These are phyloP conservation scores for Phoma sp. DNA, from an alignment of 2,329 filamentous ascomycete genomes.

Conservation along the genomic window DNA sequence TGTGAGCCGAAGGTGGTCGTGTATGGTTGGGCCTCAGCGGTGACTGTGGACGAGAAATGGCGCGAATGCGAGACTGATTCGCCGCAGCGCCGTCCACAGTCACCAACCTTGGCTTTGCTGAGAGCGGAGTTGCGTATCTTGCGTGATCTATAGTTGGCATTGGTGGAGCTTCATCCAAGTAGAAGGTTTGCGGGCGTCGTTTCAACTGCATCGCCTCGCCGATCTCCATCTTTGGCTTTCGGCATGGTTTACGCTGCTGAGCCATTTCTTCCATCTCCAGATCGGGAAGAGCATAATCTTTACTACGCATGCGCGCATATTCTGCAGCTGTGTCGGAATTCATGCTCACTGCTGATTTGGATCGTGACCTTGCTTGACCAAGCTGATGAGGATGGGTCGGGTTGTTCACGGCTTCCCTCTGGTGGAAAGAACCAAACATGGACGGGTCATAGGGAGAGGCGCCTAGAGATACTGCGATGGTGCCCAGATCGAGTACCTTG, in stretches of 20 bases:
- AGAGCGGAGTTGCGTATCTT: slow-evolving; percentile 12
- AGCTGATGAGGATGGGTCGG: slow-evolving; percentile 48
- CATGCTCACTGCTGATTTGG: slow-evolving; percentile 46
- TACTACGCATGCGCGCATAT: slow-evolving; percentile 47
- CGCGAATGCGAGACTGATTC: slow-evolving; percentile 14
- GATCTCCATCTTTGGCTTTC: slow-evolving; percentile 34
- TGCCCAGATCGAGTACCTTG: slow-evolving; percentile 50
- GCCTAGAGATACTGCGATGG: slow-evolving; percentile 52
- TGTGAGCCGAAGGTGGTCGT: slow-evolving; percentile 19
- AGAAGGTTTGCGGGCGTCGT: slow-evolving; percentile 24
- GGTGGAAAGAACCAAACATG: slow-evolving; percentile 28
- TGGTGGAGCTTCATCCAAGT: slow-evolving; percentile 13
- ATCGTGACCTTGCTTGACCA: slow-evolving; percentile 34
- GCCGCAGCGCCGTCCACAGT: slow-evolving; percentile 3
- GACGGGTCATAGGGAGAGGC: slow-evolving; percentile 55
- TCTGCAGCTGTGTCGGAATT: slow-evolving; percentile 45
- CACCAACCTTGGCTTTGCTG: slow-evolving; percentile 18
- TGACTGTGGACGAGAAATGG: slow-evolving; percentile 8
- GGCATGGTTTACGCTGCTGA: slow-evolving; percentile 38
- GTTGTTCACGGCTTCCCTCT: slow-evolving; percentile 25
- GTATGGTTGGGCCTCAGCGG: slow-evolving; percentile 12
- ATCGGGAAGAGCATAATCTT: slow-evolving; percentile 35
- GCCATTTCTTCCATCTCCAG: slow-evolving; percentile 28
- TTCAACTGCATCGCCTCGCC: slow-evolving; percentile 30
- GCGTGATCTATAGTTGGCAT: slow-evolving; percentile 36